These are phyloP conservation scores for Multifurca ochricompacta DNA, from an alignment of 768 basidiomycete species.

Conservation along the genomic window DNA sequence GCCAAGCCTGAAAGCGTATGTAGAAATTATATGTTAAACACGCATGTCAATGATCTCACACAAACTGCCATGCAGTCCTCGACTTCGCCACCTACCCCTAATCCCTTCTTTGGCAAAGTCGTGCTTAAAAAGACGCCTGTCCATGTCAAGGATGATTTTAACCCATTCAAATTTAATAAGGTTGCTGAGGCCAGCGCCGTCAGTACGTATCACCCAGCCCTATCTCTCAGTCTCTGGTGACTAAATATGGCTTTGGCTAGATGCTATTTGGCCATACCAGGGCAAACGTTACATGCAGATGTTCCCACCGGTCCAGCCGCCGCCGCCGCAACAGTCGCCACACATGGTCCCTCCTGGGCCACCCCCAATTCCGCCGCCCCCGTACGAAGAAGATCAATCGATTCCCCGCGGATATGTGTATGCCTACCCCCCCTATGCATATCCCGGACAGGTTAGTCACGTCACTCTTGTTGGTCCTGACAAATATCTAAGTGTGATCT, in stretches of 20 bases:
- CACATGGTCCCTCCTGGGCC: slow-evolving; percentile 64
- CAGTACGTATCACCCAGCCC: slow-evolving; percentile 41
- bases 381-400: slow-evolving; percentile 71
- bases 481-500: slow-evolving; percentile 2
- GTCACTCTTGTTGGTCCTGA: slow-evolving; percentile 4
- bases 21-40: neutral
- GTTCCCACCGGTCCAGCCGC: slow-evolving; percentile 59
- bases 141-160: slow-evolving; percentile 94
- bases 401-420: slow-evolving; percentile 61
- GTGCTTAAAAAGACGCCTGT: slow-evolving; percentile 71
- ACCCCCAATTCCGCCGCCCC: slow-evolving; percentile 60
- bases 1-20: slow-evolving; percentile 25
- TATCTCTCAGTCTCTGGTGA: neutral
- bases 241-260: slow-evolving; percentile 30
- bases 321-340: slow-evolving; percentile 54
- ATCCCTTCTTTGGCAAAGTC: slow-evolving; percentile 88
- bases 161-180: slow-evolving; percentile 87
- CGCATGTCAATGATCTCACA: neutral
- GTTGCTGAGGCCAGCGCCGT: slow-evolving; percentile 67
- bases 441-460: slow-evolving; percentile 63
- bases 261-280: slow-evolving; percentile 76
- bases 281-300: slow-evolving; percentile 79
- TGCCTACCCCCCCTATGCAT: slow-evolving; percentile 65
- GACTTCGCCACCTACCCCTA: slow-evolving; percentile 42
- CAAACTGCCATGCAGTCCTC: neutral